These are phyloP conservation scores for Aureobasidium leucospermi DNA, from an alignment of 2,329 filamentous ascomycete species.

Conservation along the genomic window DNA sequence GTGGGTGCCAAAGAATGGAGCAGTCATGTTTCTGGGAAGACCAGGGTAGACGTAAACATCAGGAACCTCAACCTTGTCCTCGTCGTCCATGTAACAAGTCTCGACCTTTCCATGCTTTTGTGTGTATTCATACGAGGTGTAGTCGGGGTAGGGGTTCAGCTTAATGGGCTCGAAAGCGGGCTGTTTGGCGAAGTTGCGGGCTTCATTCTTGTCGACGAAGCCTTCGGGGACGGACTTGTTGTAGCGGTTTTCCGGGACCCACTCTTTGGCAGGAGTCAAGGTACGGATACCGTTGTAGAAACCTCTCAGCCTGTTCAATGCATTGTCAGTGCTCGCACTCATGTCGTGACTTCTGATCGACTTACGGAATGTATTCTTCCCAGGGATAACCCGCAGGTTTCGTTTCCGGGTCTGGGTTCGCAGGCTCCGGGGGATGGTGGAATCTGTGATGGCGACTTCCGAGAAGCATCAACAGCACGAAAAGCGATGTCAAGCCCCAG, in stretches of 20 bases:
- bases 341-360: slow-evolving; percentile 28
- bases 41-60: slow-evolving; percentile 59
- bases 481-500: slow-evolving; percentile 31
- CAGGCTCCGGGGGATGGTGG: background rate
- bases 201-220: slow-evolving; percentile 18
- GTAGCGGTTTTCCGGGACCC: slow-evolving; percentile 41
- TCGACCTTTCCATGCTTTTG: slow-evolving; percentile 47
- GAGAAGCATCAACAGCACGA: slow-evolving; percentile 36
- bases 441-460: slow-evolving; percentile 30
- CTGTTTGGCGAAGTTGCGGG: slow-evolving; percentile 17
- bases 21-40: slow-evolving; percentile 41
- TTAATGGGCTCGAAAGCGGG: slow-evolving; percentile 32
- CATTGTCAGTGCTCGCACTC: slow-evolving; percentile 35
- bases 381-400: slow-evolving; percentile 9
- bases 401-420: slow-evolving; percentile 4
- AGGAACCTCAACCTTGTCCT: slow-evolving; percentile 49
- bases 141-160: slow-evolving; percentile 41
- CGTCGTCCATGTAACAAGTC: slow-evolving; percentile 57
- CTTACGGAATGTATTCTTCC: slow-evolving; percentile 5
- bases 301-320: slow-evolving; percentile 33
- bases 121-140: slow-evolving; percentile 35
- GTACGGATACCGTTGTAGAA: slow-evolving; percentile 44
- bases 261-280: slow-evolving; percentile 32
- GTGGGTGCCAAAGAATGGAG: slow-evolving; percentile 43
- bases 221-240: slow-evolving; percentile 32